A percentile compares a stretch with the other conserved stretches of the same genome.
Conservation (phyloP, 306 rosid genomes). For the Glycine latifolia region DNA sequence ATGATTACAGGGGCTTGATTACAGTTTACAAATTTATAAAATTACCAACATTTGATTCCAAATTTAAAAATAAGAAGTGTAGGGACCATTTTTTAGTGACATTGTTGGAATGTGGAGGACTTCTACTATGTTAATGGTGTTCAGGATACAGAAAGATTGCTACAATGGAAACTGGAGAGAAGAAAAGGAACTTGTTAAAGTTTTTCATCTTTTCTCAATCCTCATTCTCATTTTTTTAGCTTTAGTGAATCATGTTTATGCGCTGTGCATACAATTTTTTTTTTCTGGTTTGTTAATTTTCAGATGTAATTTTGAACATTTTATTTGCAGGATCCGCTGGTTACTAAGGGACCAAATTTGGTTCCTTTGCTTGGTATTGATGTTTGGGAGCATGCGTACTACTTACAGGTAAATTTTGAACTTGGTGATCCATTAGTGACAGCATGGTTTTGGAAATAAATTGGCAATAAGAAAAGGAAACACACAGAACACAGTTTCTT, state of each 20-base stretch:
- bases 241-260: constrained; percentile 9
- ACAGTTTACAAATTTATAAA: background rate
- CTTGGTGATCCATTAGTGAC: constrained; percentile 20
- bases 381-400: constrained; percentile 99
- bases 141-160: constrained; percentile 30
- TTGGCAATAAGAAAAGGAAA: background rate
- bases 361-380: constrained; percentile 96
- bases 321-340: constrained; percentile 86
- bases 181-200: background rate
- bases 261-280: background rate
- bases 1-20: background rate
- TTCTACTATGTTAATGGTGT: constrained; percentile 16
- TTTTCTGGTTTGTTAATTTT: constrained; percentile 29
- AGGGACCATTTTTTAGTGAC: background rate
- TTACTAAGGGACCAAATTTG: constrained; percentile 79
- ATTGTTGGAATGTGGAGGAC: constrained; percentile 22
- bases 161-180: background rate
- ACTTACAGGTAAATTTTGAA: constrained; percentile 79
- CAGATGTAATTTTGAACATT: constrained; percentile 46
- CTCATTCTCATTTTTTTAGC: constrained; percentile 13
- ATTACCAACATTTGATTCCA: constrained; percentile 4
- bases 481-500: background rate
- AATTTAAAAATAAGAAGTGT: background rate
- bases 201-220: background rate
- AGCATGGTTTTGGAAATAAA: constrained; percentile 9